Percentiles rank a stretch among this genome's conserved stretches.
Evolutionary conservation across 2,329 filamentous ascomycete species (phyloP).

Genomic region (Ascochyta fabae): DNA sequence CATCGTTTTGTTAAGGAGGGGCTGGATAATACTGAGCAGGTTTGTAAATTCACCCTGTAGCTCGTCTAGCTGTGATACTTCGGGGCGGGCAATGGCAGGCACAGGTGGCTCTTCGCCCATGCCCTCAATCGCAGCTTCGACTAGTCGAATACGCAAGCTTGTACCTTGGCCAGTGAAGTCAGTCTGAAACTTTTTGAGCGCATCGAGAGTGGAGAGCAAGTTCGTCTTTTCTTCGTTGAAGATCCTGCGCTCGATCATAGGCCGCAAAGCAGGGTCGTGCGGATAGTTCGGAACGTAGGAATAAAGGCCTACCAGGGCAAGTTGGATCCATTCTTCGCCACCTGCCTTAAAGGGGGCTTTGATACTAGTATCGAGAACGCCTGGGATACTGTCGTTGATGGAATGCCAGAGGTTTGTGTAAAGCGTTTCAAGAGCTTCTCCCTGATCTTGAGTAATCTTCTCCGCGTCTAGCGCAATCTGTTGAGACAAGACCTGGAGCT

Average conservation of each 20-base stretch:
- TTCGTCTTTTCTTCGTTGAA: constrained; percentile 63
- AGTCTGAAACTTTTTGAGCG: constrained; percentile 69
- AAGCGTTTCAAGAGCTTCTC: constrained; percentile 33
- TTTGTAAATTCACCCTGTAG: constrained; percentile 86
- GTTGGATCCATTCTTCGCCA: constrained; percentile 70
- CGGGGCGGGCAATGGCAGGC: constrained; percentile 74
- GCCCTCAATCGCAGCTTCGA: constrained; percentile 66
- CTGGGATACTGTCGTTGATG: constrained; percentile 24
- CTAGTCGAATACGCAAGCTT: constrained; percentile 69
- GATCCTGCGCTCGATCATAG: constrained; percentile 67
- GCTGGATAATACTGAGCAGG: constrained; percentile 58
- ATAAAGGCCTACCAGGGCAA: constrained; percentile 75
- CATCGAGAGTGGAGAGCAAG: constrained; percentile 64
- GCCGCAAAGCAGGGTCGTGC: constrained; percentile 76
- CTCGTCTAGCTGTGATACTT: constrained; percentile 68
- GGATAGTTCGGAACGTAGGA: constrained; percentile 86
- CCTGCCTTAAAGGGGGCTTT: neutral
- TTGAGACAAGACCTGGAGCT: constrained; percentile 49
- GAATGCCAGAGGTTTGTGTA: constrained; percentile 33
- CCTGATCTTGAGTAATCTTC: constrained; percentile 42
- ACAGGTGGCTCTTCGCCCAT: constrained; percentile 72
- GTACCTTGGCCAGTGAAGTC: constrained; percentile 71
- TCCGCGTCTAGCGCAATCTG: constrained; percentile 44
- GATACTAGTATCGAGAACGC: constrained; percentile 40
- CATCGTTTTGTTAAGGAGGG: constrained; percentile 34